Evolutionary conservation across 2,329 filamentous ascomycete species (phyloP), one percentile per base, ranked within the genome.

Genomic region (Venturia asperata): DNA sequence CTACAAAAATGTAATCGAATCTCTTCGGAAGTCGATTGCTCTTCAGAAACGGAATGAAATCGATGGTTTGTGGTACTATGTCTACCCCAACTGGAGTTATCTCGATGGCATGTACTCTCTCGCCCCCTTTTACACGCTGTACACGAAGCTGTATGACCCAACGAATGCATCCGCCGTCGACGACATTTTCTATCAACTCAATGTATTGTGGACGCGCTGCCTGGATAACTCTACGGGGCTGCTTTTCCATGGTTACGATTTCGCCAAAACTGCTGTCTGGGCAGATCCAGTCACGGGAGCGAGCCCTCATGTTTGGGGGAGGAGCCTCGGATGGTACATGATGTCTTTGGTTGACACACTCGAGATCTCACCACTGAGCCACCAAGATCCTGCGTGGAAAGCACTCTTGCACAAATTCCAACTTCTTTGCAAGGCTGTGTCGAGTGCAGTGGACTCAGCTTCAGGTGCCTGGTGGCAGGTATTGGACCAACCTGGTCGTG

Each of bases 391-490:
- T 58, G 15, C 55, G 52, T 41, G 34, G 41, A 58, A 58, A 61
- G 19, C 56, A 27, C 66, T 64, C 43, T 64, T 21, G 39, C 49
- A 0, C 70, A 72, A 62, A 64, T 70, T 15, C 13, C 58, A 70
- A 64, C 66, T 65, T 30, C 72, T 76, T 65, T 78, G 80, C 30
- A 68, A 71, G 0, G 67, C 73, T 3, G 71, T 81, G 0, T 75
- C 77, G 3, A 65, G 67, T 1, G 74, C 77, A 0, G 76, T 77
- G 19, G 75, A 81, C 45, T 68, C 69, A 13, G 70, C 71, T 0
- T 74, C 70, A 1, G 81, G 82, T 0, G 83, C 78, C 2, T 86
- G 84, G 80, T 86, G 83, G 81, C 76, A 85, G 67, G 74, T 86
- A 49, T 79, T 86, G 74, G 79, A 78, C 66, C 77, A 80, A 47